A percentile compares a stretch with the other conserved stretches of the same genome.
These are phyloP conservation scores for Saturnispora bothae DNA, from an alignment of 805 yeast species.

Conservation along the genomic window DNA sequence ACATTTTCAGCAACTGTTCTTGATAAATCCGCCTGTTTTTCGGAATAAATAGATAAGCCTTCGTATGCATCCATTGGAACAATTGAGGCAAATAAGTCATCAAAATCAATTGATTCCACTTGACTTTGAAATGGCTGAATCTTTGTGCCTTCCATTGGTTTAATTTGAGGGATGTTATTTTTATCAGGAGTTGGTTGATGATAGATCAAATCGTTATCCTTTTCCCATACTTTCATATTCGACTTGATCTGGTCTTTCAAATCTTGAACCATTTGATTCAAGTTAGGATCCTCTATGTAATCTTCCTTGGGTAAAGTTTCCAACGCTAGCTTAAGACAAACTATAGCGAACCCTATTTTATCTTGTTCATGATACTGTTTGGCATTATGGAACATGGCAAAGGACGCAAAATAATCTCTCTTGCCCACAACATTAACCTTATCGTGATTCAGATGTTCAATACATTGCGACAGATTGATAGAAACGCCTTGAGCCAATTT, in stretches of 20 bases:
- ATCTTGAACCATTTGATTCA: background rate
- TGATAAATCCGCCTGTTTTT: conserved; percentile 69
- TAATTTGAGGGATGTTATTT: conserved; percentile 51
- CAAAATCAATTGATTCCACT: conserved; percentile 36
- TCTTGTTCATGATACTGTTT: conserved; percentile 40
- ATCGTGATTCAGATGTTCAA: conserved; percentile 29
- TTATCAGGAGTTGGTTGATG: conserved; percentile 64
- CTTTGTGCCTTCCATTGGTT: conserved; percentile 60
- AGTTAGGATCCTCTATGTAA: background rate
- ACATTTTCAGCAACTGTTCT: conserved; percentile 65
- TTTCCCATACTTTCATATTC: conserved; percentile 37
- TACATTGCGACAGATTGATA: conserved; percentile 42
- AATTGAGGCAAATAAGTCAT: conserved; percentile 62
- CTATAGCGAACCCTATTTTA: conserved; percentile 71
- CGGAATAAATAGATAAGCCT: conserved; percentile 77
- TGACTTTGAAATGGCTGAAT: conserved; percentile 43
- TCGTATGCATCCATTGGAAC: conserved; percentile 85
- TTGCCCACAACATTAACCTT: conserved; percentile 35
- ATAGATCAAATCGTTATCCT: conserved; percentile 84
- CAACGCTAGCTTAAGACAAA: conserved; percentile 37
- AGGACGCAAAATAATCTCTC: conserved; percentile 43
- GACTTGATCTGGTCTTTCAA: conserved; percentile 12
- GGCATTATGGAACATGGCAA: conserved; percentile 53
- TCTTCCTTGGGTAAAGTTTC: background rate
- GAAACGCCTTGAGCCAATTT: conserved; percentile 61